A percentile compares a stretch with the other conserved stretches of the same genome.
These are phyloP conservation scores for Bonia amplexicaulis DNA, from an alignment of 176 grass and related monocot species.

Conservation along the genomic window DNA sequence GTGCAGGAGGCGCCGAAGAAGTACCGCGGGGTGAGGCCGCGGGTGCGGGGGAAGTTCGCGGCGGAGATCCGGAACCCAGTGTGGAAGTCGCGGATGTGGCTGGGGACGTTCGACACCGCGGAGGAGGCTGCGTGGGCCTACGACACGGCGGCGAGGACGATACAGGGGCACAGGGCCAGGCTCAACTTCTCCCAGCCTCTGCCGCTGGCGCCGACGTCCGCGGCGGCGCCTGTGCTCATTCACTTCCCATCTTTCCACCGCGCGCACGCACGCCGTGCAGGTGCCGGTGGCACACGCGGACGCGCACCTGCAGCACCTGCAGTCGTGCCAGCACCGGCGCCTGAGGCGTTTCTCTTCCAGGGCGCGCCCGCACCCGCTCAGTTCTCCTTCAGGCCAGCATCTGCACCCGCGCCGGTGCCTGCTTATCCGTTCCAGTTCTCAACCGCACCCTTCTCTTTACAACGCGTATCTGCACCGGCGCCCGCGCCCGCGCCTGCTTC, in stretches of 20 bases:
- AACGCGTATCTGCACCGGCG: background rate
- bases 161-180: background rate
- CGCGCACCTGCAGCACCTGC: background rate
- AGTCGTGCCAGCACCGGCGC: too few relatives aligned
- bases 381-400: background rate
- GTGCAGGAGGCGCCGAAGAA: too few relatives aligned
- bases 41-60: constrained; percentile 6
- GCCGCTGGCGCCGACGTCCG: rapidly evolving
- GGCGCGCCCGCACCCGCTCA: too few relatives aligned
- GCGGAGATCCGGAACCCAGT: constrained; percentile 39
- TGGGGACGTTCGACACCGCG: constrained; percentile 41
- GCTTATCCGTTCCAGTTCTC: background rate
- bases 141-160: background rate
- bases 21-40: constrained; percentile 25
- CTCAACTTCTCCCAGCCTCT: background rate
- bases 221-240: background rate
- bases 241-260: background rate
- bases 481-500: background rate
- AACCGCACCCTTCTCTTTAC: background rate
- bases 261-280: background rate
- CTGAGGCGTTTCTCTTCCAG: background rate
- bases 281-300: background rate
- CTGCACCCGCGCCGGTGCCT: background rate
- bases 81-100: background rate
- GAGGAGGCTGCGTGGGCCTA: constrained; percentile 36